phyloP scores from a whole-genome alignment of 176 grass and related monocot genomes.

The Secale cereale region DNA sequence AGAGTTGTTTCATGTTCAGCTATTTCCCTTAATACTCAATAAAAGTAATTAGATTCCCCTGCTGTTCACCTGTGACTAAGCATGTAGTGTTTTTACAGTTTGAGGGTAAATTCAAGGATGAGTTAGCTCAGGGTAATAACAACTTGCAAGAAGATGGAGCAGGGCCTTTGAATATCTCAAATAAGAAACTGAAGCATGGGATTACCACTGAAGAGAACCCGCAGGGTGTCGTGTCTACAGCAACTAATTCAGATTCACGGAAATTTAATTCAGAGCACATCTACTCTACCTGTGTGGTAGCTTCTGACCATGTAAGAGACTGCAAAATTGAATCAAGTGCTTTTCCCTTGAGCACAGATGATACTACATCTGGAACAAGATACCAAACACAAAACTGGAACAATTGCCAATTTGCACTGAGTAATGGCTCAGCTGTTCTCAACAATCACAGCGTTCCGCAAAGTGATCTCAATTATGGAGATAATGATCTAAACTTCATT shows the following conservation, averaged over 20 bases:
- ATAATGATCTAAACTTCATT: conserved; percentile 76
- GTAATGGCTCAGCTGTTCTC: conserved; percentile 40
- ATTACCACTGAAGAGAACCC: conserved; percentile 18
- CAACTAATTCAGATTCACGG: conserved; percentile 25
- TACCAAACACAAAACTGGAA: conserved; percentile 46
- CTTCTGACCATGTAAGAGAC: conserved; percentile 13
- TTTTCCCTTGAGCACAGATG: conserved; percentile 20
- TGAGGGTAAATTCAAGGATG: conserved; percentile 56
- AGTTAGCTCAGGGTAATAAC: conserved; percentile 39
- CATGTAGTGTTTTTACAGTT: conserved; percentile 37
- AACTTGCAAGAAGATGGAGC: conserved; percentile 29
- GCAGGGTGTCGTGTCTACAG: conserved; percentile 25
- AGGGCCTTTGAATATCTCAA: conserved; percentile 9
- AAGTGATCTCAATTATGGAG: conserved; percentile 43
- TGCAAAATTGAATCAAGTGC: conserved; percentile 29
- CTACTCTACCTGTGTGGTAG: conserved; percentile 16
- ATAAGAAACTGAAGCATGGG: conserved; percentile 46
- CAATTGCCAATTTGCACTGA: conserved; percentile 30
- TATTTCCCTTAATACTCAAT: neutral
- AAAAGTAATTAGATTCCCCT: neutral
- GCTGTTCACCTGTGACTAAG: conserved; percentile 10
- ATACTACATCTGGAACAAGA: conserved; percentile 27
- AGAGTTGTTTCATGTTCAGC: neutral
- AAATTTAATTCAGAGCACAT: conserved; percentile 43
- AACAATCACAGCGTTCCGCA: conserved; percentile 31